phyloP scores from a whole-genome alignment of 345 rosid species.

The Brassica carinata region DNA sequence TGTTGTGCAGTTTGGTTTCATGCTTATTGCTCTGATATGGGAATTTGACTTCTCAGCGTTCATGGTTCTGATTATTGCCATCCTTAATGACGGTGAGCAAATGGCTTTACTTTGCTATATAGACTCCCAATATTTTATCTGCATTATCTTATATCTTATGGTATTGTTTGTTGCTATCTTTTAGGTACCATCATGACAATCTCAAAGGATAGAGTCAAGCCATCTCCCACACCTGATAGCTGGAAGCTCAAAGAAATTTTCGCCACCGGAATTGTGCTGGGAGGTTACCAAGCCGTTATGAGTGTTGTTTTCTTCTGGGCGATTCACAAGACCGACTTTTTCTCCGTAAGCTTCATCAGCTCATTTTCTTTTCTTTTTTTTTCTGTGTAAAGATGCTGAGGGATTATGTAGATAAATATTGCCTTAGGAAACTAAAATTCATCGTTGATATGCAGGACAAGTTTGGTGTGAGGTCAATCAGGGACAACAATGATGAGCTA shows the following conservation, averaged over 20 bases:
- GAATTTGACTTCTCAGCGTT: conserved; percentile 61
- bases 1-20: conserved; percentile 47
- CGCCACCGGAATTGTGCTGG: conserved; percentile 82
- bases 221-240: conserved; percentile 94
- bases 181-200: conserved; percentile 95
- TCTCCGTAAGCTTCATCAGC: conserved; percentile 44
- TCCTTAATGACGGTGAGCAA: conserved; percentile 84
- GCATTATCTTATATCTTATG: conserved; percentile 25
- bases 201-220: conserved; percentile 94
- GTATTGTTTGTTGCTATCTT: conserved; percentile 6
- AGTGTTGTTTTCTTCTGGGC: conserved; percentile 91
- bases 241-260: conserved; percentile 94
- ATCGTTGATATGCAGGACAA: conserved; percentile 51
- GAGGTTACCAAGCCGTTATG: conserved; percentile 85
- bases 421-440: background rate
- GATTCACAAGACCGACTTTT: conserved; percentile 55
- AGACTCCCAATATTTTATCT: background rate
- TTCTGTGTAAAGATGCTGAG: background rate
- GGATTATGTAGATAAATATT: background rate
- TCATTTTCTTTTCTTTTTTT: background rate
- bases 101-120: background rate
- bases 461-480: conserved; percentile 54
- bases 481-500: conserved; percentile 43
- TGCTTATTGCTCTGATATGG: conserved; percentile 53
- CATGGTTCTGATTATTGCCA: conserved; percentile 96